Percentiles rank a stretch among this genome's conserved stretches.
Conservation (phyloP, 2,329 filamentous ascomycete species). For the Plectosphaerella cucumerina region DNA sequence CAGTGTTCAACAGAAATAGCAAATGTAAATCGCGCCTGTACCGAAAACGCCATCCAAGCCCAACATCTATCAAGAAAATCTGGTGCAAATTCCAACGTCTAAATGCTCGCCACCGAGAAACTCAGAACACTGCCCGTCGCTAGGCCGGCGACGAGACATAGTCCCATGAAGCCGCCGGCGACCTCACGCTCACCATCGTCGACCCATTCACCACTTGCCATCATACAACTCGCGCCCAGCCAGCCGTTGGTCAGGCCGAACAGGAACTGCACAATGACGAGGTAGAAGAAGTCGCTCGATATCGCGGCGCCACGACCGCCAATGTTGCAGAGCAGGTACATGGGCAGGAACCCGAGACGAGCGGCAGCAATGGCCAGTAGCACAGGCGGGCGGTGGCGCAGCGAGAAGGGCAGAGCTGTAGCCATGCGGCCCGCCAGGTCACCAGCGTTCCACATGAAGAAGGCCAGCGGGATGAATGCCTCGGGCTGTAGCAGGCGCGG, state of each 20-base stretch:
- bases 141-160: conserved; percentile 82
- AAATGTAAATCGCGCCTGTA: conserved; percentile 1
- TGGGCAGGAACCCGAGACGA: conserved; percentile 68
- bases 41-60: conserved; percentile 3
- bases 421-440: conserved; percentile 74
- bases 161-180: conserved; percentile 88
- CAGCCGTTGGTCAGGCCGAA: conserved; percentile 88
- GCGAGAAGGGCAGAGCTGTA: conserved; percentile 52
- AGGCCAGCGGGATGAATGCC: conserved; percentile 84
- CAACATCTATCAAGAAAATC: background rate
- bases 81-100: conserved; percentile 7
- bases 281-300: conserved; percentile 81
- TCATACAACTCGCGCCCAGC: conserved; percentile 85
- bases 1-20: background rate
- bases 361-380: conserved; percentile 65
- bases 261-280: conserved; percentile 74
- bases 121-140: conserved; percentile 84
- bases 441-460: conserved; percentile 90
- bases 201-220: conserved; percentile 80
- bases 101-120: conserved; percentile 63
- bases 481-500: conserved; percentile 62
- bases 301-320: conserved; percentile 69
- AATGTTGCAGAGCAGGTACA: conserved; percentile 90
- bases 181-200: conserved; percentile 80
- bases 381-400: conserved; percentile 58